Conservation (phyloP, 805 yeast species). For the Pichia kluyveri region DNA sequence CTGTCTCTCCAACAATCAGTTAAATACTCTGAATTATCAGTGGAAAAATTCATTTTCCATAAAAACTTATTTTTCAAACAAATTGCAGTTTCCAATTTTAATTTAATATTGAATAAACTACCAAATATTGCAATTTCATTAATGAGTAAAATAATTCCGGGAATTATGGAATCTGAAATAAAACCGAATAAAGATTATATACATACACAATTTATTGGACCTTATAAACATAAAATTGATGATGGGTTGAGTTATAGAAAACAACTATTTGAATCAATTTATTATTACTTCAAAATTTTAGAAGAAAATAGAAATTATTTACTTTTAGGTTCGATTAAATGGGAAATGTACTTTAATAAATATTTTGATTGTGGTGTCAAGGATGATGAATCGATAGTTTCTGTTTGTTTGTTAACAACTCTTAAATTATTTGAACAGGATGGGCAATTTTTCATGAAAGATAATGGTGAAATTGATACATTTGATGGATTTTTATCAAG, state of each 20-base stretch:
- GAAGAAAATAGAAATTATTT: slow-evolving; percentile 19
- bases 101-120: slow-evolving; percentile 50
- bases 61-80: slow-evolving; percentile 47
- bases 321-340: slow-evolving; percentile 16
- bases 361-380: slow-evolving; percentile 41
- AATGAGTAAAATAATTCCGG: slow-evolving; percentile 39
- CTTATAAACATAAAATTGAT: slow-evolving; percentile 75
- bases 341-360: slow-evolving; percentile 25
- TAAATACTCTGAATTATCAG: slow-evolving; percentile 18
- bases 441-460: slow-evolving; percentile 17
- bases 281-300: slow-evolving; percentile 36
- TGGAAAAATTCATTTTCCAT: slow-evolving; percentile 22
- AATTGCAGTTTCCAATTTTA: slow-evolving; percentile 48
- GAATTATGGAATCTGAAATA: slow-evolving; percentile 43
- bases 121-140: slow-evolving; percentile 38
- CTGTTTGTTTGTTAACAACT: slow-evolving; percentile 40
- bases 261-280: slow-evolving; percentile 60
- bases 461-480: slow-evolving; percentile 8
- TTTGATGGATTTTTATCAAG: slow-evolving; percentile 25
- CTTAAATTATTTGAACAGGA: slow-evolving; percentile 29
- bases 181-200: slow-evolving; percentile 46
- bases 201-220: slow-evolving; percentile 72
- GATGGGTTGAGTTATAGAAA: slow-evolving; percentile 68
- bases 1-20: slow-evolving; percentile 10
- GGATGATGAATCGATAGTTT: slow-evolving; percentile 55